Base-by-base conservation (phyloP, 139 green algal species). In the Tetradesmus obliquus region DNA sequence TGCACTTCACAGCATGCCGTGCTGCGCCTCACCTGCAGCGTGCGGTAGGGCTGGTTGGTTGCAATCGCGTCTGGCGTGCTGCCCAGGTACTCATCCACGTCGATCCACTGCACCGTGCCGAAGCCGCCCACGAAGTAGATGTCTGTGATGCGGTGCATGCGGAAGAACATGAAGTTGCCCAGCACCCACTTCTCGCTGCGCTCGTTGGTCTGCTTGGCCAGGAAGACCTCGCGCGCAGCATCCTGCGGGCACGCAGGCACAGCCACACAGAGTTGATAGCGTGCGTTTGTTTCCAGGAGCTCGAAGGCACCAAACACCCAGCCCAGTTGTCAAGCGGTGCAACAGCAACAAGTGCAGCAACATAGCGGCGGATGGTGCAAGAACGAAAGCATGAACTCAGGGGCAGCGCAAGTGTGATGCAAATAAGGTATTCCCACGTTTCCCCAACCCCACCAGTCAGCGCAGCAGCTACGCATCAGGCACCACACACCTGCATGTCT, bases 91-190 rank as follows among this genome's bases (percentile, higher is more conserved):
- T 99, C 97, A 0, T 92, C 91, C 5, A 97, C 93, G 54, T 99
- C 96, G 72, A 99, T 97, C 98, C 98, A 99, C 91, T 97, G 94
- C 76, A 97, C 93, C 55, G 95, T 97, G 57, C 98, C 98, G 94
- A 99, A 99, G 57, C 98, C 98, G 55, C 98, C 98, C 19, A 99
- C 98, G 93, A 99, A 99, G 93, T 99, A 99, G 90, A 99, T 99
- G 96, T 99, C 98, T 45, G 95, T 95, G 71, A 99, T 98, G 89
- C 95, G 94, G 94, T 99, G 95, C 98, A 99, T 99, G 32, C 97
- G 87, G 94, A 98, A 99, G 96, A 97, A 99, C 45, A 96, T 89
- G 58, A 95, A 95, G 92, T 97, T 98, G 92, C 96, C 97, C 9
- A 90, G 93, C 32, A 98, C 93, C 95, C 95, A 98, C 15, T 95